Evolutionary conservation across 208 protist species (phyloP), one percentile per base, ranked within the genome.

Genomic region (Vickermania ingenoplastis): DNA sequence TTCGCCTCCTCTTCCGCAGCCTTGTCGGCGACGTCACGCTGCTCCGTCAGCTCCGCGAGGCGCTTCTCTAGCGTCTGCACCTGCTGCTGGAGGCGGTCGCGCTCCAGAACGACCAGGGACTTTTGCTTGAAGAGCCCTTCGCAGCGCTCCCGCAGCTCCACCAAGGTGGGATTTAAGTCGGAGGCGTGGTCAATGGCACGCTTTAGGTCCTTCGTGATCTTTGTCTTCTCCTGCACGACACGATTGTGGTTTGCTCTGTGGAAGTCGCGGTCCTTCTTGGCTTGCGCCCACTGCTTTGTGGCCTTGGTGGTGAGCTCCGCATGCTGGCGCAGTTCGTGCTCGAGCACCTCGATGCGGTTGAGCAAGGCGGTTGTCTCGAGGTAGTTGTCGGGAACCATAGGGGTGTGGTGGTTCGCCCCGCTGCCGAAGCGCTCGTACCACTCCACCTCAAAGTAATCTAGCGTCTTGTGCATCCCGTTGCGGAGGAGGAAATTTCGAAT

Each of bases 401-500:
- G 71, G 11, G 71, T 61, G 63, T 81, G 56, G n/a, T 66, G 62
- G 52, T 86, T 75, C 21, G 77, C 67, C 25, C 68, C 65, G 13
- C 70, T 71, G 7, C 82, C 80, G 31, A 69, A 74, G 41, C 67
- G 62, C 23, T 84, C 79, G 60, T 95, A 97, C 89, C 86, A 97
- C 72, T 95, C 90, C 53, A 75, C 64, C 49, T 97, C 81, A 61
- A 97, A 97, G 30, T 61, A 58, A 22, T 92, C 80, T 61, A 97
- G 70, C 21, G 87, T 96, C 17, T 67, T 55, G 26, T 63, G 69
- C 81, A 97, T 84, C 29, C 74, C 75, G 48, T 92, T 78, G 31
- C 89, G 79, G 2, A 91, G 52, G 24, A 97, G 74, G 61, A 96
- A 97, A 66, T 97, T 97, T 1, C 90, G 77, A 48, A 97, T 73